Percentiles rank a stretch among this genome's conserved stretches.
Conservation (phyloP, 208 protist genomes). For the Crithidia thermophila region DNA sequence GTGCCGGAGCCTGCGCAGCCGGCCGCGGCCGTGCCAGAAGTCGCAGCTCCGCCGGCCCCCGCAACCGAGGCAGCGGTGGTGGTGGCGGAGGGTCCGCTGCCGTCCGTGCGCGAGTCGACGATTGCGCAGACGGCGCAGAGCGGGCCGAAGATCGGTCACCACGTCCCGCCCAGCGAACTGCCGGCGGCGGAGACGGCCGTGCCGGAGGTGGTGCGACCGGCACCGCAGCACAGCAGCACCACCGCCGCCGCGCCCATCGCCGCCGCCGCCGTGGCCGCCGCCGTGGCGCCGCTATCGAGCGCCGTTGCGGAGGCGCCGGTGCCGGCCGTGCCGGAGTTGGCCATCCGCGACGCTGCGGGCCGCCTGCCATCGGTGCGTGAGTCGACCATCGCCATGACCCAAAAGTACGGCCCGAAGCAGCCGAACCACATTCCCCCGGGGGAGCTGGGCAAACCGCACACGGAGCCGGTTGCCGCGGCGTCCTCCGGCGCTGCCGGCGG, state of each 20-base stretch:
- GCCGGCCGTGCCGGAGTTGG: background rate
- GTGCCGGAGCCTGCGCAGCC: background rate
- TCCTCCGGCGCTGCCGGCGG: background rate
- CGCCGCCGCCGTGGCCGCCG: background rate
- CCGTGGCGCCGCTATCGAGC: background rate
- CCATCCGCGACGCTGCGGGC: background rate
- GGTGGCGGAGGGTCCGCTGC: slow-evolving; percentile 6
- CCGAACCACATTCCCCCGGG: slow-evolving; percentile 12
- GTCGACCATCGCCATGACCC: slow-evolving; percentile 25
- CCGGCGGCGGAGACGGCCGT: slow-evolving; percentile 1
- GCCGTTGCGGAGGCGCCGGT: slow-evolving; percentile 2
- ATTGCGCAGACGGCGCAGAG: background rate
- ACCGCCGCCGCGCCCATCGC: background rate
- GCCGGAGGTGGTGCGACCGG: background rate
- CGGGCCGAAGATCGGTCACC: slow-evolving; percentile 12
- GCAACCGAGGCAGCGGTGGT: background rate
- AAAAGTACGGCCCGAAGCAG: slow-evolving; percentile 29
- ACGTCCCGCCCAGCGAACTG: slow-evolving; percentile 12
- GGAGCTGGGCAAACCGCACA: slow-evolving; percentile 3
- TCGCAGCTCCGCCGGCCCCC: background rate
- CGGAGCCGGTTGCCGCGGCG: background rate
- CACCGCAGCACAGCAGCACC: background rate
- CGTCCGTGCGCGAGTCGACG: slow-evolving; percentile 9
- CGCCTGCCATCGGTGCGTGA: slow-evolving; percentile 25
- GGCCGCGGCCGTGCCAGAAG: background rate